phyloP scores from a whole-genome alignment of 225 moss, liverwort and hornwort species.

The Lunularia cruciata region DNA sequence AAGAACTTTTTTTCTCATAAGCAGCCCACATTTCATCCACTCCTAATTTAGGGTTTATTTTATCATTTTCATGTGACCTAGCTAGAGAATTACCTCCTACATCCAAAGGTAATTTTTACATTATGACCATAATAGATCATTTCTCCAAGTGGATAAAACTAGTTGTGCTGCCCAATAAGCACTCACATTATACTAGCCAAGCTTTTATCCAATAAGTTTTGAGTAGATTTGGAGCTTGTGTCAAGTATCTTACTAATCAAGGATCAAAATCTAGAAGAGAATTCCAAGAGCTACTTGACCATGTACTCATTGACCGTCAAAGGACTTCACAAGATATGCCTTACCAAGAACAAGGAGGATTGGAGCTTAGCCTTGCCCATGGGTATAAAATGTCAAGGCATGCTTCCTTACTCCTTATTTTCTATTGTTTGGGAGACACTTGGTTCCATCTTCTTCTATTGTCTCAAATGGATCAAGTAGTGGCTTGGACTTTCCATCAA shows the following conservation, averaged over 20 bases:
- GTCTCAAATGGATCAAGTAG: slow-evolving; percentile 4
- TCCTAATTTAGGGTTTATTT: no score
- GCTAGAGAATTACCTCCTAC: background rate
- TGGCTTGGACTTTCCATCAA: background rate
- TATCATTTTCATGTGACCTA: slow-evolving; percentile 1
- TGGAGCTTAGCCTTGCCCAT: background rate
- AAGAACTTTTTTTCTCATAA: slow-evolving; percentile 7
- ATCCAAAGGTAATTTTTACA: background rate
- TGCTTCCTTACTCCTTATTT: background rate
- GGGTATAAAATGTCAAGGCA: background rate
- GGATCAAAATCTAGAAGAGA: background rate
- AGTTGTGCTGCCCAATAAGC: background rate
- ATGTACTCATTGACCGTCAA: background rate
- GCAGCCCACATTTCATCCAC: slow-evolving; percentile 12
- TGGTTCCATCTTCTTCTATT: background rate
- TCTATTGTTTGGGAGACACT: slow-evolving; percentile 5
- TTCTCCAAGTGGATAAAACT: slow-evolving; percentile 10
- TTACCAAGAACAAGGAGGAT: background rate
- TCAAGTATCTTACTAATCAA: slow-evolving; percentile 1
- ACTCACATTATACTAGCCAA: slow-evolving; percentile 10
- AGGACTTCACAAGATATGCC: background rate
- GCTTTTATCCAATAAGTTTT: slow-evolving; percentile 3
- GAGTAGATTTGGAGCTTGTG: slow-evolving; percentile 8
- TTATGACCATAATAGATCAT: slow-evolving; percentile 8
- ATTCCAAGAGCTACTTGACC: slow-evolving; percentile 11